Evolutionary conservation across 1,284 basidiomycete genomes (phyloP).

Genomic region (Puccinia hordei): DNA sequence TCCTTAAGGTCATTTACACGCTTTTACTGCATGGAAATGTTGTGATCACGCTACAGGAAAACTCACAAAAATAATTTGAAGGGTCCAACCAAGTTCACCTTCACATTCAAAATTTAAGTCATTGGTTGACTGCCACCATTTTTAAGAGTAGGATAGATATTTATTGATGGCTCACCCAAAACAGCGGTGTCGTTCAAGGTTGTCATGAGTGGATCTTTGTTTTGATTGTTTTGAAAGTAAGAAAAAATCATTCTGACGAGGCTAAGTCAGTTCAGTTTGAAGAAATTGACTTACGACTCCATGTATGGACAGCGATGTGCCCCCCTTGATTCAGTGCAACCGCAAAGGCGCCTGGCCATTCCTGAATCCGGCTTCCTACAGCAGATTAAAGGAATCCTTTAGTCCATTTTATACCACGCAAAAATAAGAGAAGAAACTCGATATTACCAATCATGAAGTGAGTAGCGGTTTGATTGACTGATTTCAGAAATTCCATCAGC

Average conservation of each 20-base stretch:
- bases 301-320: conserved; percentile 62
- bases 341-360: conserved; percentile 66
- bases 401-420: not conserved
- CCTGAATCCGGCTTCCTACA: conserved; percentile 62
- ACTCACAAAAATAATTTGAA: conserved; percentile 71
- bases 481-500: conserved; percentile 67
- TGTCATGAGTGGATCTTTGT: conserved; percentile 50
- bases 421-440: conserved; percentile 35
- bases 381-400: not conserved
- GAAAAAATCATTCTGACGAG: not conserved
- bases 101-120: conserved; percentile 61
- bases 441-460: conserved; percentile 81
- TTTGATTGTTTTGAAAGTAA: not conserved
- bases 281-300: conserved; percentile 62
- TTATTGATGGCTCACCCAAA: conserved; percentile 20
- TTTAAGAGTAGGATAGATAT: not conserved
- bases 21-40: not conserved
- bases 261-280: not conserved
- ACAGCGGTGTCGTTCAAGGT: conserved; percentile 42
- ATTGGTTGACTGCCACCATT: not conserved
- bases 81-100: conserved; percentile 79
- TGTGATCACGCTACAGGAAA: not conserved
- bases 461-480: conserved; percentile 68
- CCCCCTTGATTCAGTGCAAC: conserved; percentile 52
- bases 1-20: not conserved